Evolutionary conservation across 2,329 filamentous ascomycete species (phyloP).

Genomic region (Macrophomina tecta): DNA sequence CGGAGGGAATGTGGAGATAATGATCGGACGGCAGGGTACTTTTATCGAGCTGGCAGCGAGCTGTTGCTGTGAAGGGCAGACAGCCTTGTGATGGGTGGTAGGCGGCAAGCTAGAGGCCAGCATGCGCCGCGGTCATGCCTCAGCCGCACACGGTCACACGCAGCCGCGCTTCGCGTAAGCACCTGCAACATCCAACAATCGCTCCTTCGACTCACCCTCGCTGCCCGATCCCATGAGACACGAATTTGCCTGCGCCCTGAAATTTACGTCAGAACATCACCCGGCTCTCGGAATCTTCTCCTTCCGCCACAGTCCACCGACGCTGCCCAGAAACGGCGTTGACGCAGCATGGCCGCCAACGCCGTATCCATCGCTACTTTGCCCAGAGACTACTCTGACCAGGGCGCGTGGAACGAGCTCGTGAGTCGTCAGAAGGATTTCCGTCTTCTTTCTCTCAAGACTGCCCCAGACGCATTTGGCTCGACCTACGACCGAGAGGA

Average conservation of each 20-base stretch:
- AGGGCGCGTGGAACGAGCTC: slow-evolving; percentile 28
- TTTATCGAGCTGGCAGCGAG: neutral
- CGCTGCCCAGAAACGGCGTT: neutral
- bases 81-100: slow-evolving; percentile 24
- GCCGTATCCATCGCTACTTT: slow-evolving; percentile 23
- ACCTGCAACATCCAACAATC: slow-evolving; percentile 1
- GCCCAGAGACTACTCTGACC: slow-evolving; percentile 28
- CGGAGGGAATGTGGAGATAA: neutral
- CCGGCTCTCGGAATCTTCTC: neutral
- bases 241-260: neutral
- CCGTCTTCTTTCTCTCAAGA: slow-evolving; percentile 32
- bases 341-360: slow-evolving; percentile 1
- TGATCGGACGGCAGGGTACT: neutral
- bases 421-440: slow-evolving; percentile 30
- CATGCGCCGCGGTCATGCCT: slow-evolving; percentile 27
- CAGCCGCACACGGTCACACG: slow-evolving; percentile 26
- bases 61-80: neutral
- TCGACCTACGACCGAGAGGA: slow-evolving; percentile 36
- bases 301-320: neutral
- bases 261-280: slow-evolving; percentile 3
- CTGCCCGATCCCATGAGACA: slow-evolving; percentile 10
- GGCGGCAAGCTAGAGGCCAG: neutral
- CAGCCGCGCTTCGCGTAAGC: slow-evolving; percentile 23
- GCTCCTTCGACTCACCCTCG: neutral
- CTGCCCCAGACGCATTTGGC: slow-evolving; percentile 31